Conservation (phyloP, 1,139 yeast genomes). For the Blastobotrys buckinghamii region DNA sequence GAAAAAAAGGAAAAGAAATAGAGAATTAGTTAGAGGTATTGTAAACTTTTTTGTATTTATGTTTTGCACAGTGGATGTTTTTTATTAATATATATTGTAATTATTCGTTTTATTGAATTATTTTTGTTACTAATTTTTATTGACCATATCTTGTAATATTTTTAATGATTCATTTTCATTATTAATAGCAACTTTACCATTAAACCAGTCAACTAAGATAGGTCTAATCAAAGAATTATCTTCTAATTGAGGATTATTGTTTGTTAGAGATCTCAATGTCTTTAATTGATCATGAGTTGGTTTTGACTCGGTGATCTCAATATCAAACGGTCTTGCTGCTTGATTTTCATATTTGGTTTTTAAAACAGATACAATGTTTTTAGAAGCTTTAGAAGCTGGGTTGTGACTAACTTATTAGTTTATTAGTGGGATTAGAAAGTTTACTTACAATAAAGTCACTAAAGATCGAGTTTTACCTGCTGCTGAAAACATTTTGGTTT, state of each 20-base stretch:
- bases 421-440: neutral
- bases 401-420: slow-evolving; percentile 18
- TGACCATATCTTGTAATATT: slow-evolving; percentile 26
- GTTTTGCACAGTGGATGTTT: neutral
- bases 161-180: slow-evolving; percentile 37
- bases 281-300: slow-evolving; percentile 32
- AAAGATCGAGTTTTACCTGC: slow-evolving; percentile 25
- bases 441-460: slow-evolving; percentile 28
- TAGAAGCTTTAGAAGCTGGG: slow-evolving; percentile 23
- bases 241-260: slow-evolving; percentile 5
- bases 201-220: slow-evolving; percentile 34
- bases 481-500: slow-evolving; percentile 22
- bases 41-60: slow-evolving; percentile 5
- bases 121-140: slow-evolving; percentile 1
- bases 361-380: slow-evolving; percentile 20
- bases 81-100: neutral
- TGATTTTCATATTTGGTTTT: slow-evolving; percentile 22
- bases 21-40: slow-evolving; percentile 5
- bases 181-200: slow-evolving; percentile 34
- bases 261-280: slow-evolving; percentile 18
- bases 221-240: slow-evolving; percentile 25
- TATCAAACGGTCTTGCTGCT: slow-evolving; percentile 26
- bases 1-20: slow-evolving; percentile 19
- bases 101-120: neutral
- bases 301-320: slow-evolving; percentile 29